phyloP scores from a whole-genome alignment of 2,329 filamentous ascomycete species.

The Huntiella bhutanensis region DNA sequence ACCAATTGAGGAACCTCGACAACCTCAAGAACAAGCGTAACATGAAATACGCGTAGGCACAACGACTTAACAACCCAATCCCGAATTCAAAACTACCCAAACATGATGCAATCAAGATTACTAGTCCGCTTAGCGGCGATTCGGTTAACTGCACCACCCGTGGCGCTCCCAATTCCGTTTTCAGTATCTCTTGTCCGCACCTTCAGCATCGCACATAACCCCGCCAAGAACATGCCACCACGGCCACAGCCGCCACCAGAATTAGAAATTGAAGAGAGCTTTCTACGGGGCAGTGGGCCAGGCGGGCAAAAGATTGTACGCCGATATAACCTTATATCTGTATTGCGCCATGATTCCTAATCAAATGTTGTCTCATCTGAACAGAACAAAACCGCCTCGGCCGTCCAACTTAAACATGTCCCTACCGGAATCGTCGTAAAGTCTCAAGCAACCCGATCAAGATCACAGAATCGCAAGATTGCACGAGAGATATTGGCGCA shows the following conservation, averaged over 20 bases:
- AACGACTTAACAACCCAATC: too few relatives aligned
- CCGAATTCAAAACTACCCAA: too few relatives aligned
- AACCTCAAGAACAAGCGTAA: too few relatives aligned
- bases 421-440: constrained; percentile 89
- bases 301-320: constrained; percentile 86
- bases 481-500: constrained; percentile 62
- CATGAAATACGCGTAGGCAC: too few relatives aligned
- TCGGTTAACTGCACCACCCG: background rate
- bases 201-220: background rate
- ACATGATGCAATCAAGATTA: too few relatives aligned
- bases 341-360: background rate
- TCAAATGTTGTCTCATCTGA: background rate
- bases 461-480: constrained; percentile 70
- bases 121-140: too few relatives aligned
- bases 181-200: background rate
- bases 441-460: constrained; percentile 75
- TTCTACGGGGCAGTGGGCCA: constrained; percentile 79
- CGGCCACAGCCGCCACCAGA: constrained; percentile 56
- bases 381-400: constrained; percentile 88
- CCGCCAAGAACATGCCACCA: constrained; percentile 48
- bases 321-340: constrained; percentile 4
- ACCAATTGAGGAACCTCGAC: too few relatives aligned
- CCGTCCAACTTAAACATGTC: constrained; percentile 78
- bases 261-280: constrained; percentile 62
- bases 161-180: constrained; percentile 1